A percentile compares a stretch with the other conserved stretches of the same genome.
phyloP scores from a whole-genome alignment of 148 eudicot species.

The Suaeda aralocaspica region DNA sequence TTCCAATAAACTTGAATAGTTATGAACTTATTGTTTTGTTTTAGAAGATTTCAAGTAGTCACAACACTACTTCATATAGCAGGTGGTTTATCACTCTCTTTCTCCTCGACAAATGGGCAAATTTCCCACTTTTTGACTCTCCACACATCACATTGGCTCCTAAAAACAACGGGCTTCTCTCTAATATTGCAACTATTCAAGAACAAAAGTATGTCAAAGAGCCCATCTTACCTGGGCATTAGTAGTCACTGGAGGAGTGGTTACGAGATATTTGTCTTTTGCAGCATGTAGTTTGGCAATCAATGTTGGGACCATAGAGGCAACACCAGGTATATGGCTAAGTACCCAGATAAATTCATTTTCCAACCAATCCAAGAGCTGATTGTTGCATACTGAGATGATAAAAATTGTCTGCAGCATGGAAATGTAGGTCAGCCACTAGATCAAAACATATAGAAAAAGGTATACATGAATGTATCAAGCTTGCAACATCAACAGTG shows the following conservation, averaged over 20 bases:
- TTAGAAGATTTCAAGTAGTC: too few relatives aligned
- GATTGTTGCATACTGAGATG: conserved; percentile 92
- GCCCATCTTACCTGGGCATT: conserved; percentile 58
- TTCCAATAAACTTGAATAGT: too few relatives aligned
- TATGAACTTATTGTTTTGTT: too few relatives aligned
- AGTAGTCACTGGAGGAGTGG: conserved; percentile 54
- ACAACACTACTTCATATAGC: too few relatives aligned
- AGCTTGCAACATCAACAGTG: background rate
- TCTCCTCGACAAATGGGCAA: too few relatives aligned
- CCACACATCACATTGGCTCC: too few relatives aligned
- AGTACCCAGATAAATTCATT: conserved; percentile 83
- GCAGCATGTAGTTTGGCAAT: conserved; percentile 65
- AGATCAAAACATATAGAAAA: conserved; percentile 11
- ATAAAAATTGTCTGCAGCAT: conserved; percentile 77
- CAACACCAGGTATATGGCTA: conserved; percentile 69
- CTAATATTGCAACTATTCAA: too few relatives aligned
- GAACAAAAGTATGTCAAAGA: background rate
- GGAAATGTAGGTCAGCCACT: background rate
- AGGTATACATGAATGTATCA: conserved; percentile 5
- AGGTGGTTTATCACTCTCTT: too few relatives aligned
- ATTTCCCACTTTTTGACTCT: too few relatives aligned
- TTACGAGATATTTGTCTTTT: conserved; percentile 76
- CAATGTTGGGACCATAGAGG: conserved; percentile 53
- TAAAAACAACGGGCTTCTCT: too few relatives aligned
- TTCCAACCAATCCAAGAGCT: conserved; percentile 90